Conservation (phyloP, 257 asterid species). For the Perilla frutescens region DNA sequence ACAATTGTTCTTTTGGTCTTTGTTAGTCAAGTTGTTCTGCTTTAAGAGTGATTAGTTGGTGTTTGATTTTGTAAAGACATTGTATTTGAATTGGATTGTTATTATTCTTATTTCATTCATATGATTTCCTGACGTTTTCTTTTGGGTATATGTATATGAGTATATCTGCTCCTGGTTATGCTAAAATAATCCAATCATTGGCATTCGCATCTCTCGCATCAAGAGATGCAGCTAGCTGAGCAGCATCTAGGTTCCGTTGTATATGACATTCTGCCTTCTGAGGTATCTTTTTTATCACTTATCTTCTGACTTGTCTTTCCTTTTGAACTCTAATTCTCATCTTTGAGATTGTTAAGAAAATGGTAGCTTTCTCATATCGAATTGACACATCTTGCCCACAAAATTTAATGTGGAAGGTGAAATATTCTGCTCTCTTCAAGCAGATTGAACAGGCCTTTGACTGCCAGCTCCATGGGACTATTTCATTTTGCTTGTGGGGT, state of each 20-base stretch:
- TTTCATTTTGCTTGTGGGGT: neutral
- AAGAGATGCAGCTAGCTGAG: constrained; percentile 1
- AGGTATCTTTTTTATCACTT: constrained; percentile 16
- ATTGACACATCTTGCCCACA: neutral
- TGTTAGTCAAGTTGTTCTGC: constrained; percentile 20
- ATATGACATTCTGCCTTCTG: constrained; percentile 6
- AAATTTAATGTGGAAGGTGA: neutral
- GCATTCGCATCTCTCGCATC: neutral
- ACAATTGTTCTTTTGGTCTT: constrained; percentile 36
- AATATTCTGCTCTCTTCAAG: neutral
- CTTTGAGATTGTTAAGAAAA: neutral
- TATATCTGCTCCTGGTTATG: neutral
- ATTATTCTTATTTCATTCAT: constrained; percentile 12
- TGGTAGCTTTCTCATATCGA: neutral
- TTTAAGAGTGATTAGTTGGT: constrained; percentile 32
- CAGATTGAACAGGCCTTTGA: neutral
- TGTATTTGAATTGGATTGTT: constrained; percentile 36
- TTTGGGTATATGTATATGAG: neutral
- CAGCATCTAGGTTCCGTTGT: constrained; percentile 12
- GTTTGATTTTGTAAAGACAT: constrained; percentile 21
- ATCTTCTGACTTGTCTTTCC: neutral
- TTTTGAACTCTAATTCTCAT: constrained; percentile 1
- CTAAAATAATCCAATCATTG: neutral
- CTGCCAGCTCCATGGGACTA: neutral
- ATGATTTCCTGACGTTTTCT: neutral